phyloP scores from a whole-genome alignment of 192 early-diverging fungal genomes.

The Backusella parvicylindrica region DNA sequence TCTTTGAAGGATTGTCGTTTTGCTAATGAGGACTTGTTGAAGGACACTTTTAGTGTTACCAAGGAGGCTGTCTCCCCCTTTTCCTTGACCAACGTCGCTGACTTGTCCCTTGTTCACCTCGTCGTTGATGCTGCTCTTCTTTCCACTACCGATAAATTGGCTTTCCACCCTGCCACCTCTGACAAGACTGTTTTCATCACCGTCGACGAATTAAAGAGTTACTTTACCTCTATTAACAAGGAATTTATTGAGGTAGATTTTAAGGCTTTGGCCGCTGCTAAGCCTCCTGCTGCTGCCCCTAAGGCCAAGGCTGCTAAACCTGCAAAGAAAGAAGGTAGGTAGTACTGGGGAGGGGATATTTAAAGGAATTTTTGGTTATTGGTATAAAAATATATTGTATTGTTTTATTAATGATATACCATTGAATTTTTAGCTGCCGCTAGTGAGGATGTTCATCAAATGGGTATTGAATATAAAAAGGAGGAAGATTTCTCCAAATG shows the following conservation, averaged over 20 bases:
- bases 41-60: slow-evolving; percentile 39
- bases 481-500: slow-evolving; percentile 88
- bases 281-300: slow-evolving; percentile 41
- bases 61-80: slow-evolving; percentile 77
- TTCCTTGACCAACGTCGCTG: slow-evolving; percentile 57
- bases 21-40: slow-evolving; percentile 65
- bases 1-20: slow-evolving; percentile 71
- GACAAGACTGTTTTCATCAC: slow-evolving; percentile 58
- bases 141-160: slow-evolving; percentile 41
- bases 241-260: slow-evolving; percentile 50
- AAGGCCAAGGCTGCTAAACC: slow-evolving; percentile 40
- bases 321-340: slow-evolving; percentile 37
- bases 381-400: too few relatives aligned
- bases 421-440: slow-evolving; percentile 18
- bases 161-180: slow-evolving; percentile 65
- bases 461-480: slow-evolving; percentile 87
- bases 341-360: too few relatives aligned
- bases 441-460: slow-evolving; percentile 60
- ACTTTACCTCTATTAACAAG: slow-evolving; percentile 51
- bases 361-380: too few relatives aligned
- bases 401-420: neutral
- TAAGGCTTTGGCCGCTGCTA: slow-evolving; percentile 44
- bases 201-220: slow-evolving; percentile 50
- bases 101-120: slow-evolving; percentile 60
- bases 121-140: slow-evolving; percentile 72